Evolutionary conservation across 305 asterid species (phyloP), one percentile per base, ranked within the genome.

Genomic region (Fraxinus baroniana): DNA sequence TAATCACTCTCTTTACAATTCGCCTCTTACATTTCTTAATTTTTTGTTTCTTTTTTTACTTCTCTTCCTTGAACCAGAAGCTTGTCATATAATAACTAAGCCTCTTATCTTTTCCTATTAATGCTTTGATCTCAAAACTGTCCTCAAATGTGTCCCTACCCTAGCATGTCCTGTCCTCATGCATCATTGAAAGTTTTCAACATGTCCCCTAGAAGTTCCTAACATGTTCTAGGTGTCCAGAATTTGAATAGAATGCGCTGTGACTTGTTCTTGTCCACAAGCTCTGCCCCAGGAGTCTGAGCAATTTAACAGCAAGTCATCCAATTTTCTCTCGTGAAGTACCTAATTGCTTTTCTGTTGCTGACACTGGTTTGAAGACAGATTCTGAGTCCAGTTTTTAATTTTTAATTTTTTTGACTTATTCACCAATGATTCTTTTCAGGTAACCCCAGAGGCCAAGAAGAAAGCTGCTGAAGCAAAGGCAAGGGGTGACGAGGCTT

Each of bases 381-480:
- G n/a, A 64, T 64, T 64, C 35, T 2, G 73, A 64, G 64, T 55
- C 64, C 64, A 55, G 22, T 64, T 64, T 55, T 55, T 24, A 55
- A 17, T 62, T 62, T 55, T 49, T 22, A 52, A 52, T 4, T 52
- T 4, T 52, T 55, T 55, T n/a, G 57, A 55, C 66, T 60, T 18
- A 20, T 7, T 60, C 70, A 7, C 33, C 28, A 8, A 44, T 41
- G 71, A 62, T 62, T 82, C 52, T 70, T 49, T 64, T 62, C 71
- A 95, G 99, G 96, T 93, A 84, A 74, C 95, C 79, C 90, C 94
- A 73, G 99, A 95, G 86, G 94, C 93, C 73, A 95, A 92, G 89
- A 86, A 83, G 87, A 88, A 89, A 83, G 97, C 97, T 68, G 92
- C 92, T 71, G 98, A 95, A 85, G 97, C 98, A 30, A 95, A 95